Evolutionary conservation across 176 grass and related monocot genomes (phyloP).

Genomic region (Zoysia japonica): DNA sequence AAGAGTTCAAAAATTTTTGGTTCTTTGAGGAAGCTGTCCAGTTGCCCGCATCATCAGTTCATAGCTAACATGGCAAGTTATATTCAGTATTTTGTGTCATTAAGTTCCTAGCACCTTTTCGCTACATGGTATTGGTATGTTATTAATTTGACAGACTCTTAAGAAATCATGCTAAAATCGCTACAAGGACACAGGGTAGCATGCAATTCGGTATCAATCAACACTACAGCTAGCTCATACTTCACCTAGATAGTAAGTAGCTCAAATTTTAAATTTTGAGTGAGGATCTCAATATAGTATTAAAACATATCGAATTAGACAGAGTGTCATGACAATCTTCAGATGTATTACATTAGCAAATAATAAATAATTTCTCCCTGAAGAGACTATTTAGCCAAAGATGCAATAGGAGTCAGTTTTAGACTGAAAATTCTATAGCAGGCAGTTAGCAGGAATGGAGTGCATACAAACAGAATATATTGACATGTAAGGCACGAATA

Average conservation of each 20-base stretch:
- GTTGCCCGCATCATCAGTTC: neutral
- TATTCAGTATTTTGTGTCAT: neutral
- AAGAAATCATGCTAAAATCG: neutral
- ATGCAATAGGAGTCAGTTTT: neutral
- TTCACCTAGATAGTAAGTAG: no score
- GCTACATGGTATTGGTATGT: neutral
- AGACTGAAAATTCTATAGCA: neutral
- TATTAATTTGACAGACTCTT: neutral
- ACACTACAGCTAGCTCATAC: neutral
- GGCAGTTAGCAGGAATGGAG: neutral
- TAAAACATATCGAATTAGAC: neutral
- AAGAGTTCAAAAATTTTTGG: no score
- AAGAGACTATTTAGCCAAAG: neutral
- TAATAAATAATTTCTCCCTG: neutral
- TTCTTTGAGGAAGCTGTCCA: no score
- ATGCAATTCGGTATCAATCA: neutral
- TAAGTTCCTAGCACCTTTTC: neutral
- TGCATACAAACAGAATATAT: conserved; percentile 7
- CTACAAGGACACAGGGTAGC: neutral
- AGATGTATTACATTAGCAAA: conserved; percentile 8
- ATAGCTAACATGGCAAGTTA: neutral
- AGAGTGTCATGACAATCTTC: neutral
- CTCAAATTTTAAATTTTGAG: no score
- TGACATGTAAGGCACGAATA: conserved; percentile 13
- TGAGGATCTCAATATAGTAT: neutral